Base-by-base conservation (phyloP, 176 grass and related monocot genomes). In the Zoysia japonica region DNA sequence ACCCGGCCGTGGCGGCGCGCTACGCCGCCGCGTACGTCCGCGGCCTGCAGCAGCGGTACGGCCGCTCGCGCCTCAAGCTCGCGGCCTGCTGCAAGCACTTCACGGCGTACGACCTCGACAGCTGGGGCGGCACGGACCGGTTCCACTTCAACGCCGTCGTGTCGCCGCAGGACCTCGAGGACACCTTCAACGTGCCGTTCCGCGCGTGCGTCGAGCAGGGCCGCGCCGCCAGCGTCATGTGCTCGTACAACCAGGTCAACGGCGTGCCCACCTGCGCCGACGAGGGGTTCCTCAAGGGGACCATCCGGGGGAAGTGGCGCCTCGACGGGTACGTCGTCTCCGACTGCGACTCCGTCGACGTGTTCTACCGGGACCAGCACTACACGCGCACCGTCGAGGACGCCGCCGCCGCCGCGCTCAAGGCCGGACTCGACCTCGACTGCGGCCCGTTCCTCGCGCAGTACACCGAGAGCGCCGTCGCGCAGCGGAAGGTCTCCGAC, bases 51-150 rank as follows among this genome's bases (percentile, higher is more conserved):
- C 94, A 94, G 20, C 80, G 80, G 0, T 73, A 51, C 49, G 71
- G 50, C 14, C 59, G 69, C 2, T 47, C 57, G 72, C 74, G 70
- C 2, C 89, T 97, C 6, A 94, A 97, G 87, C 61, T 92, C 47
- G 94, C 94, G 12, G 95, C 95, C 53, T 94, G 89, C 89, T 97
- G 92, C 87, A 97, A 97, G 67, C 95, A 97, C 74, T 97, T 94
- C 95, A 97, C 95, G 3, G 95, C 95, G 17, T 94, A 97, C 83
- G 95, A 97, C 70, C 95, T 97, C 36, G 95, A 97, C 80, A 87
- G 67, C 36, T 94, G 87, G 95, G 83, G 87, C 0, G 87, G 87
- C 35, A 44, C 77, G 35, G 89, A 92, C 67, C 87, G 95, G 5
- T 97, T 73, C 87, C 87, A 94, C 74, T 94, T 97, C 85, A 92